Base-by-base conservation (phyloP, 208 protist genomes). In the Porcisia hertigi region DNA sequence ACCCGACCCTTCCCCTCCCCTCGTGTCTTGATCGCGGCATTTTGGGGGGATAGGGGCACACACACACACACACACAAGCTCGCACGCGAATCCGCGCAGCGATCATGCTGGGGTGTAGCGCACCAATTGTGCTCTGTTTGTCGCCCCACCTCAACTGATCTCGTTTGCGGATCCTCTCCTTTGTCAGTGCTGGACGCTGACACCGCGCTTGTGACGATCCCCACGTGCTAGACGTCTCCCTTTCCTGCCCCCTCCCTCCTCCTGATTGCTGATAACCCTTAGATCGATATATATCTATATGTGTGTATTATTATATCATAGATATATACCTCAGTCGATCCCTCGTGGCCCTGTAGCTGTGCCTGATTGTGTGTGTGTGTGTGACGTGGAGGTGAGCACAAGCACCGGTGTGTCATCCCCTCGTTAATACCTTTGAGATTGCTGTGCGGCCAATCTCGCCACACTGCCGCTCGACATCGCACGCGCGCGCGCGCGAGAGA, bases 21-120 rank as follows among this genome's bases (percentile, higher is more conserved):
- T 20, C 62, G 36, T 66, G 62, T 66, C 16, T 45, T n/a, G 39
- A 49, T 30, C 39, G 2, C 20, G 9, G 62, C 62, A 9, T 20
- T 62, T 2, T 47, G 8, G 25, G 34, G 34, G 30, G 30, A 30
- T 30, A 30, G 30, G 30, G 30, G 30, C 30, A 30, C 30, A 30
- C 30, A 30, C 30, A 30, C 30, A 30, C 30, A 30, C 39, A 9
- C 39, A 49, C 39, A 49, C 9, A 47, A n/a, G 43, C 62, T 25
- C 62, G 34, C 59, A 6, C 59, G 12, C 59, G 20, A 20, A n/a
- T 14, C 39, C 76, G 76, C 39, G 82, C 82, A 47, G 65, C 66
- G 36, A 66, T 66, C 62, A 66, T 66, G 62, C 62, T 47, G 39
- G 43, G 39, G 39, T 49, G 25, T 18, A 25, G 62, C 62, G 20